A percentile compares a stretch with the other conserved stretches of the same genome.
phyloP scores from a whole-genome alignment of 306 rosid species.

The Luffa acutangula region DNA sequence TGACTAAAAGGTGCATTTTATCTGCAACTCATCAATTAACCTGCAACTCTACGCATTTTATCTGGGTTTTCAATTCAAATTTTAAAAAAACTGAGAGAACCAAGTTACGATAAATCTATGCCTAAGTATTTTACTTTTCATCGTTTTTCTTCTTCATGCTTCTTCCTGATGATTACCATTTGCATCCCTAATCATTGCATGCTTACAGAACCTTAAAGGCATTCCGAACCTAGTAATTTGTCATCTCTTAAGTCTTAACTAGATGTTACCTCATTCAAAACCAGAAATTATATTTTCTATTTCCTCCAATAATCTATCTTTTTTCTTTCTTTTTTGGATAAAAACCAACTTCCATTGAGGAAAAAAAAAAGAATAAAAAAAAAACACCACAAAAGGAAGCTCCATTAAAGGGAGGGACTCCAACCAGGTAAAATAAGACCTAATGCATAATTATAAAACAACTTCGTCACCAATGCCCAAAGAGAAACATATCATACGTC shows the following conservation, averaged over 20 bases:
- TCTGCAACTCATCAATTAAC: neutral
- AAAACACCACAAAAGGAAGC: too few species aligned
- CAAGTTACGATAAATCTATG: neutral
- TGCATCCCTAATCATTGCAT: neutral
- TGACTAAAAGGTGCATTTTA: neutral
- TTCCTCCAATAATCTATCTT: neutral
- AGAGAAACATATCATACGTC: too few species aligned
- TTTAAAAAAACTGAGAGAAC: neutral
- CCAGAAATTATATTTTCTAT: neutral
- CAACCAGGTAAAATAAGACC: too few species aligned
- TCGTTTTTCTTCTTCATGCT: neutral
- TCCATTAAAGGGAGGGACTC: too few species aligned
- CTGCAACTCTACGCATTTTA: neutral
- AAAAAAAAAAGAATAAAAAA: too few species aligned
- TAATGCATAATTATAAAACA: too few species aligned
- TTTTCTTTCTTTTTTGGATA: neutral
- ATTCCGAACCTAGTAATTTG: neutral
- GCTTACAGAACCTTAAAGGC: neutral
- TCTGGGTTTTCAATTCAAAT: neutral
- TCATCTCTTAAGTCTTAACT: neutral
- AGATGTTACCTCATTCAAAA: too few species aligned
- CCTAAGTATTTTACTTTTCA: neutral
- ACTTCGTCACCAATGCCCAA: too few species aligned
- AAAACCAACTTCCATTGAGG: too few species aligned
- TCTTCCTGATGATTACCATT: neutral